These are phyloP conservation scores for Beauveria sp. DNA, from an alignment of 2,329 filamentous ascomycete species.

Conservation along the genomic window DNA sequence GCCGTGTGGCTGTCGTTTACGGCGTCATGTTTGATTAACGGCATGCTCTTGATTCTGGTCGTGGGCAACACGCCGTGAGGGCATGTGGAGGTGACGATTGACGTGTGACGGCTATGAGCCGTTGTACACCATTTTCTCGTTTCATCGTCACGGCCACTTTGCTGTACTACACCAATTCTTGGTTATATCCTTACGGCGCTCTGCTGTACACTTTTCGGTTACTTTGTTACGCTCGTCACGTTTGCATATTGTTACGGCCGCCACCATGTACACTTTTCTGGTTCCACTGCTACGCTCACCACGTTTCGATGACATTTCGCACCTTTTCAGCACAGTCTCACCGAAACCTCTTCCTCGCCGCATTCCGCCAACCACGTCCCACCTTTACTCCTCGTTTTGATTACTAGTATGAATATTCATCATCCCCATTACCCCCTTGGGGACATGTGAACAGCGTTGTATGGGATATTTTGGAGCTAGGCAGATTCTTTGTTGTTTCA, in stretches of 20 bases:
- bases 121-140: no score
- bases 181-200: no score
- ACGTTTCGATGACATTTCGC: conserved; percentile 2
- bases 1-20: conserved; percentile 31
- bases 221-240: background rate
- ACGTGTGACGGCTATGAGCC: no score
- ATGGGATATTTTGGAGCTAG: background rate
- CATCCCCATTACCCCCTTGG: background rate
- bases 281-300: no score
- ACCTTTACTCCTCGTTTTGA: background rate
- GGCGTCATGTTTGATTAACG: conserved; percentile 33
- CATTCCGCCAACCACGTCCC: background rate
- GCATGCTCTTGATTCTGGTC: conserved; percentile 35
- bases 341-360: background rate
- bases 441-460: background rate
- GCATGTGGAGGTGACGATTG: no score
- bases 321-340: background rate
- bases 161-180: no score
- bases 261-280: no score
- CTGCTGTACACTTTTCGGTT: background rate
- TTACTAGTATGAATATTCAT: background rate
- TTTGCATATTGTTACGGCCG: no score
- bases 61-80: conserved; percentile 30
- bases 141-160: no score
- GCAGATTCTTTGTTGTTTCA: background rate